Conservation (phyloP, 169 alveolate genomes). For the Besnoitia besnoiti region DNA sequence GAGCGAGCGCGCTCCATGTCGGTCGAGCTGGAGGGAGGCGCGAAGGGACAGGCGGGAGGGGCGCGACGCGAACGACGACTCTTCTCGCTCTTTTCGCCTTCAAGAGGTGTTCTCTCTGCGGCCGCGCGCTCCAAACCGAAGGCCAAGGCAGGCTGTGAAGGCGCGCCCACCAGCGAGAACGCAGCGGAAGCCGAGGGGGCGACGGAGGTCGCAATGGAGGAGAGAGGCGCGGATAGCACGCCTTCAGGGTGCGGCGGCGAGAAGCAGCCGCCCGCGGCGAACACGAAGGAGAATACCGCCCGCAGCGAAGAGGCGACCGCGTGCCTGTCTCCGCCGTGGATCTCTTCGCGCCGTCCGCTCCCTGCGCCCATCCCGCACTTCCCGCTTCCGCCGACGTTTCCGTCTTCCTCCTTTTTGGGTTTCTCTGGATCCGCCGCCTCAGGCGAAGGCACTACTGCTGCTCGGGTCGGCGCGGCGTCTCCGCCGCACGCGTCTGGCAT, state of each 20-base stretch:
- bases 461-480: no score
- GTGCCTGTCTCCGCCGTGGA: background rate
- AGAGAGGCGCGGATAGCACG: background rate
- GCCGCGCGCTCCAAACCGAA: no score
- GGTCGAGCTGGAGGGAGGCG: no score
- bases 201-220: background rate
- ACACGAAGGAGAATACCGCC: background rate
- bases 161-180: background rate
- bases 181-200: no score
- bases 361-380: background rate
- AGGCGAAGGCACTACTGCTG: no score
- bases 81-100: no score
- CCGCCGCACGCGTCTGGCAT: no score
- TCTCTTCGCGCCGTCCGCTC: background rate
- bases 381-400: background rate
- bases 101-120: no score
- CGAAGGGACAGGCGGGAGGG: no score
- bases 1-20: no score
- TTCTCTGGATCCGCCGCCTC: no score
- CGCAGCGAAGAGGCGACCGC: background rate
- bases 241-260: background rate
- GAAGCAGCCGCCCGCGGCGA: background rate
- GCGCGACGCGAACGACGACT: no score
- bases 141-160: background rate
- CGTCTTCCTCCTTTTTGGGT: background rate